Evolutionary conservation across 805 yeast genomes (phyloP).

Genomic region (Blastobotrys terrestris): DNA sequence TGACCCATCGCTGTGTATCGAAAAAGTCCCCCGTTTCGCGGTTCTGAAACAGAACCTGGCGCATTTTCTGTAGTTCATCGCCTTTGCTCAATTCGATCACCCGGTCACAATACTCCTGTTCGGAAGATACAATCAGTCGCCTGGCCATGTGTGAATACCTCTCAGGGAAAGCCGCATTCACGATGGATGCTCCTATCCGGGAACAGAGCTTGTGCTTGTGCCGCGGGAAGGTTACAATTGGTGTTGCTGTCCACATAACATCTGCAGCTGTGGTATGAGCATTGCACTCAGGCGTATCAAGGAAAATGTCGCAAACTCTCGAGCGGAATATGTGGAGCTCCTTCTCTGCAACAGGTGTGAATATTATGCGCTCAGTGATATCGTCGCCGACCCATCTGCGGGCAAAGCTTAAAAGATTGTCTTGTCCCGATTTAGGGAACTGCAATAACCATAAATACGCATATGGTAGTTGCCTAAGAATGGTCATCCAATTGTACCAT

Average conservation of each 20-base stretch:
- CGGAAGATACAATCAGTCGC: slow-evolving; percentile 21
- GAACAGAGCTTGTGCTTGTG: slow-evolving; percentile 29
- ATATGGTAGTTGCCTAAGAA: slow-evolving; percentile 23
- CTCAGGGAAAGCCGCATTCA: slow-evolving; percentile 19
- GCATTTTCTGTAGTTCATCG: slow-evolving; percentile 17
- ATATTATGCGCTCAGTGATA: slow-evolving; percentile 23
- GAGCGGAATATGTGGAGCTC: slow-evolving; percentile 28
- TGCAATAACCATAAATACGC: slow-evolving; percentile 30
- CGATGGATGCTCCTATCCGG: slow-evolving; percentile 27
- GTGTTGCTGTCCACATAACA: slow-evolving; percentile 31
- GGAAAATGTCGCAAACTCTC: slow-evolving; percentile 28
- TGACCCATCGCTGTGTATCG: slow-evolving; percentile 26
- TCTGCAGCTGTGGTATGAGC: slow-evolving; percentile 34
- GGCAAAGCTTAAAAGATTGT: slow-evolving; percentile 22
- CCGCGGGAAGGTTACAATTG: slow-evolving; percentile 28
- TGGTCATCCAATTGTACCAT: slow-evolving; percentile 25
- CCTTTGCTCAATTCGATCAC: slow-evolving; percentile 20
- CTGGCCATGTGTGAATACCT: slow-evolving; percentile 6
- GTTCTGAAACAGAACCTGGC: slow-evolving; percentile 19
- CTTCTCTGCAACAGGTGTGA: slow-evolving; percentile 31
- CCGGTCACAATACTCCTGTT: slow-evolving; percentile 24
- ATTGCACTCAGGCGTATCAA: slow-evolving; percentile 33
- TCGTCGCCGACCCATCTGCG: slow-evolving; percentile 23
- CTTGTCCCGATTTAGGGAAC: slow-evolving; percentile 27
- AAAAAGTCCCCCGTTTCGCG: slow-evolving; percentile 22